Conservation (phyloP, 495 filamentous ascomycete genomes). For the Penicillium subrubescens region DNA sequence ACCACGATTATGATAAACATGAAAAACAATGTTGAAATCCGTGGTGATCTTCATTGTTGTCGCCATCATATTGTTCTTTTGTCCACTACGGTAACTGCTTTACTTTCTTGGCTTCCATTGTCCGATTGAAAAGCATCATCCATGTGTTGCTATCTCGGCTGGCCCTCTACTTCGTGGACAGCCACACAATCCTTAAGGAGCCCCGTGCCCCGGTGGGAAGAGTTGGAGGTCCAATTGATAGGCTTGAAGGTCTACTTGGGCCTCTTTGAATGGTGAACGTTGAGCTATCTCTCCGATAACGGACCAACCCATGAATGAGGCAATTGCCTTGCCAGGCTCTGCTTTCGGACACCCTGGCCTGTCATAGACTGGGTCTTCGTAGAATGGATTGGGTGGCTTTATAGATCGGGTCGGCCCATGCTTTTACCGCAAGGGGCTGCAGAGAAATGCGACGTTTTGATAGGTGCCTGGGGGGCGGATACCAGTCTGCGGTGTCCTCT, state of each 20-base stretch:
- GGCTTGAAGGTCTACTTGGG: neutral
- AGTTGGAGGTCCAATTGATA: neutral
- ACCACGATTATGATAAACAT: neutral
- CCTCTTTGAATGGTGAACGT: neutral
- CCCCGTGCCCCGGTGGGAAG: neutral
- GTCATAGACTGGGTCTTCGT: neutral
- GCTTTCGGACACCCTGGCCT: neutral
- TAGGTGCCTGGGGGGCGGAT: neutral
- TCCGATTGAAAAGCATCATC: neutral
- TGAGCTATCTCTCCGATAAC: neutral
- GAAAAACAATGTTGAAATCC: neutral
- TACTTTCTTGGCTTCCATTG: neutral
- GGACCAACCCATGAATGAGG: neutral
- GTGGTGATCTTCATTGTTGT: neutral
- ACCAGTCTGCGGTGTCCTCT: neutral
- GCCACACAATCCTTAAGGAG: slow-evolving; percentile 1
- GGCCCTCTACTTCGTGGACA: neutral
- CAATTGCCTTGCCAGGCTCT: neutral
- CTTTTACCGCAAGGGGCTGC: slow-evolving; percentile 6
- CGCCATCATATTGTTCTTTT: neutral
- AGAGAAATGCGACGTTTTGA: slow-evolving; percentile 8
- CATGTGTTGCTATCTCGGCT: neutral
- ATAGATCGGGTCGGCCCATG: slow-evolving; percentile 4
- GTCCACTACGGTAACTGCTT: neutral
- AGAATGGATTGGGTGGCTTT: neutral